phyloP scores from a whole-genome alignment of 164 flowering plant genomes.

The Warburgia ugandensis region DNA sequence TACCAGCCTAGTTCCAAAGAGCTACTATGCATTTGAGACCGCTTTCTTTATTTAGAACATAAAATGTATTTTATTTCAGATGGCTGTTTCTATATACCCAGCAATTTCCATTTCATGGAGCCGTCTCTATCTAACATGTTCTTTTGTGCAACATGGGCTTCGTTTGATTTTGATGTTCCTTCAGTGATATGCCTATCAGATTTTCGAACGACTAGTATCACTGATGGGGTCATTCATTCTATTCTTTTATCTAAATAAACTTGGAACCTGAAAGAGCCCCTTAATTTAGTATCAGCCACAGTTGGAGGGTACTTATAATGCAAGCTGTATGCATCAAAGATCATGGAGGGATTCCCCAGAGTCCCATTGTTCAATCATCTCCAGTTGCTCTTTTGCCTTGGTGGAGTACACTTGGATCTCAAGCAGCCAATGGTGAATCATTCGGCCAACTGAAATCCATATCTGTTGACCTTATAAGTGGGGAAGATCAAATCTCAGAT shows the following conservation, averaged over 20 bases:
- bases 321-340: conserved; percentile 41
- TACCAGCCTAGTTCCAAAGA: too few species aligned
- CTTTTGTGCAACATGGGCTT: too few species aligned
- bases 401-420: conserved; percentile 44
- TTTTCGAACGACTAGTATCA: too few species aligned
- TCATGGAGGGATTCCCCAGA: conserved; percentile 27
- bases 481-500: conserved; percentile 19
- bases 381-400: conserved; percentile 28
- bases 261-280: too few species aligned
- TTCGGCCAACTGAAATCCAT: conserved; percentile 27
- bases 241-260: too few species aligned
- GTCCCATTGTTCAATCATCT: conserved; percentile 31
- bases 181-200: not conserved
- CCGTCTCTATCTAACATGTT: too few species aligned
- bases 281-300: not conserved
- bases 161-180: not conserved
- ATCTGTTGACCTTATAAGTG: conserved; percentile 18
- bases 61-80: too few species aligned
- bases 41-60: too few species aligned
- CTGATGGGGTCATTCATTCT: too few species aligned
- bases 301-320: conserved; percentile 14
- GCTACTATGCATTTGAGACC: too few species aligned
- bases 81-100: too few species aligned
- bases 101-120: too few species aligned
- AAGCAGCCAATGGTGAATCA: conserved; percentile 25